phyloP scores from a whole-genome alignment of 2,329 filamentous ascomycete species.

The Bipolaris cookei region DNA sequence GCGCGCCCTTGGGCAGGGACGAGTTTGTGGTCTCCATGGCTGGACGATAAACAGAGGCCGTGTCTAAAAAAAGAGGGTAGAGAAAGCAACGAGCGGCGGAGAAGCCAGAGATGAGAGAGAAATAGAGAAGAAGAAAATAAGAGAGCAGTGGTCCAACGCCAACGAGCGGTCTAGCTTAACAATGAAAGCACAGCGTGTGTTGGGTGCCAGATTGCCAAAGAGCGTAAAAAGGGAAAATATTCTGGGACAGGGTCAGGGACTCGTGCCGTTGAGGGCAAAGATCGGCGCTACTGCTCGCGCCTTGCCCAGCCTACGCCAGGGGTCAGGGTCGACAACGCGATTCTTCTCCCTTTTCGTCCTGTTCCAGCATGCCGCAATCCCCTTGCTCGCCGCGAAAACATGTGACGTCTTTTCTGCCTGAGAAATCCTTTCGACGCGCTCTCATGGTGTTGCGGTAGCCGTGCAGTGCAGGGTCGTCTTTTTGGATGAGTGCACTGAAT shows the following conservation, averaged over 20 bases:
- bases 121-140: conserved; percentile 1
- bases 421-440: not conserved
- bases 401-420: conserved; percentile 9
- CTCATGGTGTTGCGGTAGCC: not conserved
- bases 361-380: not conserved
- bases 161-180: conserved; percentile 5
- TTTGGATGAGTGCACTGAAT: not conserved
- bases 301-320: not conserved
- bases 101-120: not conserved
- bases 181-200: conserved; percentile 15
- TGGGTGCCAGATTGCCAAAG: conserved; percentile 5
- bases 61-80: not conserved
- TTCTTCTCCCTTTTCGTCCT: not conserved
- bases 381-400: conserved; percentile 13
- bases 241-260: conserved; percentile 10
- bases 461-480: no score
- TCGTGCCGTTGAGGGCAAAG: not conserved
- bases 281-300: not conserved
- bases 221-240: conserved; percentile 10
- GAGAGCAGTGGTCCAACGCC: not conserved
- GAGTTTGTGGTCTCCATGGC: conserved; percentile 23
- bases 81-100: not conserved
- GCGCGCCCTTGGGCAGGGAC: conserved; percentile 40
- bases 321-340: conserved; percentile 6
- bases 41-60: not conserved